A percentile compares a stretch with the other conserved stretches of the same genome.
These are phyloP conservation scores for Fusarium mundagurra DNA, from an alignment of 2,329 filamentous ascomycete genomes.

Conservation along the genomic window DNA sequence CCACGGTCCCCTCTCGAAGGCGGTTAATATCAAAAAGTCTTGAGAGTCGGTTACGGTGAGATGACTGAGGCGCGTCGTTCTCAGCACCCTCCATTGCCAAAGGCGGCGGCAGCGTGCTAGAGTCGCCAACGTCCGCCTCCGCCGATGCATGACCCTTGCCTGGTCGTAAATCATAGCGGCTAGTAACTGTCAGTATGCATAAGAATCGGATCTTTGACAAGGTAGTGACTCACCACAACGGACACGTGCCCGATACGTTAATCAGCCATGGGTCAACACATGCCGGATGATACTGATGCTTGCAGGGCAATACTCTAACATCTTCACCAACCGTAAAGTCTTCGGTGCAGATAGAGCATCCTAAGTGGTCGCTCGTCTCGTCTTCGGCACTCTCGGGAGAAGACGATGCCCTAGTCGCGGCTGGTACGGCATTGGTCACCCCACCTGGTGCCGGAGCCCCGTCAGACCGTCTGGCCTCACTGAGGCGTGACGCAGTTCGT, in stretches of 20 bases:
- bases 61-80: slow-evolving; percentile 44
- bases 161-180: slow-evolving; percentile 65
- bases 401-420: slow-evolving; percentile 21
- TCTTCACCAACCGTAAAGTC: slow-evolving; percentile 74
- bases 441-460: slow-evolving; percentile 6
- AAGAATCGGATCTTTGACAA: background rate
- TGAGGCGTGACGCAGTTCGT: slow-evolving; percentile 22
- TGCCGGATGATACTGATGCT: slow-evolving; percentile 73
- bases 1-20: slow-evolving; percentile 66
- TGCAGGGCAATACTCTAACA: slow-evolving; percentile 73
- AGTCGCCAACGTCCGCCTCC: slow-evolving; percentile 33
- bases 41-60: slow-evolving; percentile 57
- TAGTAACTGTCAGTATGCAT: slow-evolving; percentile 45
- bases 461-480: slow-evolving; percentile 33
- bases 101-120: slow-evolving; percentile 52
- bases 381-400: slow-evolving; percentile 35
- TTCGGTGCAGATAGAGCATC: slow-evolving; percentile 76
- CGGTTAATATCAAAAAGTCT: slow-evolving; percentile 66
- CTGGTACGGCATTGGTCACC: slow-evolving; percentile 16
- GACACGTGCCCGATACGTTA: slow-evolving; percentile 75
- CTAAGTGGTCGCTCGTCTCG: slow-evolving; percentile 55
- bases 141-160: slow-evolving; percentile 43
- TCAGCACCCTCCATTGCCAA: slow-evolving; percentile 53
- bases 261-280: slow-evolving; percentile 77
- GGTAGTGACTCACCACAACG: slow-evolving; percentile 66